Evolutionary conservation across 352 stramenopile genomes (phyloP).

Genomic region (Pythium periplocum): DNA sequence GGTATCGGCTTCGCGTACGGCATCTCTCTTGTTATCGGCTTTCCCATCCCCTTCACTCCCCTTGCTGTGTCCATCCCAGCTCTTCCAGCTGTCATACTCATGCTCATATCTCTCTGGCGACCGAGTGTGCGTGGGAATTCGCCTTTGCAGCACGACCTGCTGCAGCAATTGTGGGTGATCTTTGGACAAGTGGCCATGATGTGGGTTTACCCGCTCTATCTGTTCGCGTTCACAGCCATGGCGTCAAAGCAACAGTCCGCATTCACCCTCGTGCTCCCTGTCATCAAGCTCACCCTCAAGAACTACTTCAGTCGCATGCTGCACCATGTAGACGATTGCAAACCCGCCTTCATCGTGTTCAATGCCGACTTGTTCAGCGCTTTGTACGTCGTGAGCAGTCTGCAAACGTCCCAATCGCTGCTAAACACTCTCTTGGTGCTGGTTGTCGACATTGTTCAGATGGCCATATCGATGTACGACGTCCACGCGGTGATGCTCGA

Average conservation of each 20-base stretch:
- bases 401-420: neutral
- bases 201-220: neutral
- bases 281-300: constrained; percentile 1
- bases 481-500: too few relatives aligned
- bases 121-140: too few relatives aligned
- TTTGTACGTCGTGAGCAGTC: neutral
- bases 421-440: neutral
- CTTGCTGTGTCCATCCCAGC: neutral
- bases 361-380: constrained; percentile 1
- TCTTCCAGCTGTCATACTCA: too few relatives aligned
- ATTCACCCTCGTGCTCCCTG: neutral
- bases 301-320: neutral
- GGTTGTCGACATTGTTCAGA: neutral
- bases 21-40: neutral
- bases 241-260: neutral
- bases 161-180: too few relatives aligned
- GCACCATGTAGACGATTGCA: neutral
- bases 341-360: constrained; percentile 2
- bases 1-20: too few relatives aligned
- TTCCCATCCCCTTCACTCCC: neutral
- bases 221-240: neutral
- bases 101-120: too few relatives aligned
- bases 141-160: too few relatives aligned
- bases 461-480: neutral
- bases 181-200: neutral